Percentiles rank a stretch among this genome's conserved stretches.
Conservation (phyloP, 495 filamentous ascomycete species). For the Tuber microsphaerosporum region DNA sequence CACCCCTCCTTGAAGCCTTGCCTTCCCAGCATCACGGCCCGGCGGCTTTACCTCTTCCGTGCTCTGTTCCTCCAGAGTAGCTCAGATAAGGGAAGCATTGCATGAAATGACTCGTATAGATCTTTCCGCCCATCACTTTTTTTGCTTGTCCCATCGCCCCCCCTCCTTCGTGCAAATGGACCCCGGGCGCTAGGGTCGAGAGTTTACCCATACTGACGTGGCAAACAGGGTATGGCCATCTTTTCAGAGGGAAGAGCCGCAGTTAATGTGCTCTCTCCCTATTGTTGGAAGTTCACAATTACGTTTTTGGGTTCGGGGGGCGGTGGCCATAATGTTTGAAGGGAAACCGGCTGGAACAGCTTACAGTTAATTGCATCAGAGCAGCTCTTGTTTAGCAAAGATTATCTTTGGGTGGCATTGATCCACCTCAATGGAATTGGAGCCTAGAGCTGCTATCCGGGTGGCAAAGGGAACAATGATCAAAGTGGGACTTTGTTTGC, state of each 20-base stretch:
- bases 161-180: constrained; percentile 32
- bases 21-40: constrained; percentile 32
- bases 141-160: constrained; percentile 33
- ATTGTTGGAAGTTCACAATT: constrained; percentile 32
- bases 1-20: constrained; percentile 36
- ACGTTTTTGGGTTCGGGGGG: constrained; percentile 30
- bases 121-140: constrained; percentile 38
- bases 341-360: constrained; percentile 33
- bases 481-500: constrained; percentile 21
- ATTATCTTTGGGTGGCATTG: constrained; percentile 17
- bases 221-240: constrained; percentile 42
- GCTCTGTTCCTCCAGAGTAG: constrained; percentile 34
- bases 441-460: constrained; percentile 13
- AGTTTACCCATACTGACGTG: constrained; percentile 43
- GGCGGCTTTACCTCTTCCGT: constrained; percentile 41
- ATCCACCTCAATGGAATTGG: constrained; percentile 18
- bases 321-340: constrained; percentile 34
- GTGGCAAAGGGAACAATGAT: constrained; percentile 29
- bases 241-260: constrained; percentile 31
- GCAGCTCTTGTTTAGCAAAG: constrained; percentile 28
- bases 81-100: constrained; percentile 42
- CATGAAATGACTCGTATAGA: constrained; percentile 41
- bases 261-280: constrained; percentile 33
- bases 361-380: constrained; percentile 32
- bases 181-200: constrained; percentile 39